Evolutionary conservation across 768 basidiomycete genomes (phyloP), one percentile per base, ranked within the genome.

Genomic region (Hericium erinaceus): DNA sequence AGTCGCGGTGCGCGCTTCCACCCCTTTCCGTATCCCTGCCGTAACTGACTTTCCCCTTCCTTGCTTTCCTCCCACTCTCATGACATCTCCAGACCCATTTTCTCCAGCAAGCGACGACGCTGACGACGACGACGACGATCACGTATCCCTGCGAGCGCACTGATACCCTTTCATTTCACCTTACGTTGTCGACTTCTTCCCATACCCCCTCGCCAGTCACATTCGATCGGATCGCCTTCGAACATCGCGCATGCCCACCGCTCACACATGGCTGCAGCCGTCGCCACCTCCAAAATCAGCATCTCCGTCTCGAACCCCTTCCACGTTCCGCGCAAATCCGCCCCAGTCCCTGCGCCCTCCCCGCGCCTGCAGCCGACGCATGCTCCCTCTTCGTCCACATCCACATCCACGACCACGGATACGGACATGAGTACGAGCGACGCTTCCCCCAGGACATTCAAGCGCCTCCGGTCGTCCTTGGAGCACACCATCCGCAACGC

Each of bases 401-500:
- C 26, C 13, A 28, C 20, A n/a, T 5, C 48, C 15, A 50, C 48
- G n/a, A 50, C 48, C 62, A 72, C 59, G 62, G 68, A 59, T 58
- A 67, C 59, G 49, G 41, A 44, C 16, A 44, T 44, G 41, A 16
- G 16, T 6, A 22, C 26, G 26, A 13, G 26, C 46, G 59, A 66
- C 10, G 69, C 75, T 33, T 76, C 78, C 52, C 74, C 78, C 41
- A 82, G 75, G 64, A 75, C 83, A 5, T 82, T 89, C 66, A 79
- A 79, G 64, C 80, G 84, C 44, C 70, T 62, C n/a, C 81, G 83
- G 56, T 80, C 84, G 2, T 80, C 84, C 5, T 70, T 89, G 22
- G 85, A 85, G 64, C 82, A 87, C 61, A 83, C 80, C 64, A 61
- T 89, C 40, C 80, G 83, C 52, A 78, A 79, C 12, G 84, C 83